These are phyloP conservation scores for Coemansia sp. DNA, from an alignment of 371 early-diverging fungal genomes.

Conservation along the genomic window DNA sequence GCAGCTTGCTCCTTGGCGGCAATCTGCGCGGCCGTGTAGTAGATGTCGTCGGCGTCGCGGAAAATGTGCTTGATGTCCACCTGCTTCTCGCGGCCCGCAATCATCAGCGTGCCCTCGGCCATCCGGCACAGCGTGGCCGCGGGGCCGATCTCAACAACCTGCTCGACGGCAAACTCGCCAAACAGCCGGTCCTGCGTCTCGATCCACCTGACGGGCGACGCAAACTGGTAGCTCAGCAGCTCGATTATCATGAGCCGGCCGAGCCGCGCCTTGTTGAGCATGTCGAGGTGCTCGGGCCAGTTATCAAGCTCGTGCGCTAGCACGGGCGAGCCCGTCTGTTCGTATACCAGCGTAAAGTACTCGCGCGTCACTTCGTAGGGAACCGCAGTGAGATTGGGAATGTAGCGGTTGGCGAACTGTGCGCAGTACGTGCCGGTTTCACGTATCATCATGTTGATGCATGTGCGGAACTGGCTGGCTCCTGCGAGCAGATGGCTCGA, in stretches of 20 bases:
- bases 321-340: conserved; percentile 71
- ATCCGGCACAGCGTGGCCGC: conserved; percentile 87
- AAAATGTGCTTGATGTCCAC: conserved; percentile 18
- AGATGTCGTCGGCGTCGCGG: conserved; percentile 23
- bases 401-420: conserved; percentile 78
- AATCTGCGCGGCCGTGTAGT: conserved; percentile 4
- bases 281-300: conserved; percentile 58
- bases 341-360: conserved; percentile 78
- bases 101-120: conserved; percentile 88
- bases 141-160: conserved; percentile 91
- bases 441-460: conserved; percentile 78
- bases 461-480: conserved; percentile 85
- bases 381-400: conserved; percentile 92
- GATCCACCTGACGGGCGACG: conserved; percentile 93
- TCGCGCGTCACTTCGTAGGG: conserved; percentile 78
- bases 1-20: background rate
- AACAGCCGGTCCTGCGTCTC: conserved; percentile 92
- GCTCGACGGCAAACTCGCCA: conserved; percentile 76
- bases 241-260: conserved; percentile 85
- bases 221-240: conserved; percentile 92
- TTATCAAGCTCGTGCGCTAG: conserved; percentile 72
- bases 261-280: conserved; percentile 54
- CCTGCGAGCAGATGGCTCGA: conserved; percentile 90
- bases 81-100: conserved; percentile 40
- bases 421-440: conserved; percentile 73